Evolutionary conservation across 176 grass and related monocot genomes (phyloP).

Genomic region (Guadua angustifolia): DNA sequence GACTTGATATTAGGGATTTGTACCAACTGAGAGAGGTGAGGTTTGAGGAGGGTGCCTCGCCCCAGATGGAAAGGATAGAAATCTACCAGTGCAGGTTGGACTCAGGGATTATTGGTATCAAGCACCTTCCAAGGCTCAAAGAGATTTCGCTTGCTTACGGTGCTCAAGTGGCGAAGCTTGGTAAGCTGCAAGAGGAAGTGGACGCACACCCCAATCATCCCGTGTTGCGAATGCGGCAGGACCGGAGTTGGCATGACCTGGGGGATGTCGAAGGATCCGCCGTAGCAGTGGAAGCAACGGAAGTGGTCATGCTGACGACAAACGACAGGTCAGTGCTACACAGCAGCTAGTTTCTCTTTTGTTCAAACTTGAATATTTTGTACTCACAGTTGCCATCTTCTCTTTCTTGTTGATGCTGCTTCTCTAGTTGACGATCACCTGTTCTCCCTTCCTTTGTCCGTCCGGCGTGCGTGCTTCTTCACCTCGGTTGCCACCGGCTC

Average conservation of each 20-base stretch:
- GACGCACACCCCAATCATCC: neutral
- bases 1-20: accelerated
- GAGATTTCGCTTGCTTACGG: accelerated
- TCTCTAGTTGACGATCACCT: too few relatives aligned
- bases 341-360: neutral
- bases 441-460: too few relatives aligned
- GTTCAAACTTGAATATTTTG: too few relatives aligned
- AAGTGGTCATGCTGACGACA: too few relatives aligned
- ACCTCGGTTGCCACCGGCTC: too few relatives aligned
- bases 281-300: too few relatives aligned
- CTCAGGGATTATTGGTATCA: slow-evolving; percentile 7
- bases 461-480: too few relatives aligned
- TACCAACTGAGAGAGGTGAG: neutral
- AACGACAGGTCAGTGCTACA: neutral
- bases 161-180: neutral
- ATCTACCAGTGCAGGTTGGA: neutral
- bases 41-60: neutral
- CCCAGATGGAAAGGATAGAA: slow-evolving; percentile 6
- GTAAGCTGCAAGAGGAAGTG: neutral
- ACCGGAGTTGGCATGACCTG: neutral
- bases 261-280: neutral
- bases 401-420: too few relatives aligned
- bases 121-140: neutral
- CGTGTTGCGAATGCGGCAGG: accelerated
- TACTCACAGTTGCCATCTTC: too few relatives aligned